These are phyloP conservation scores for Hysterangium stoloniferum DNA, from an alignment of 768 basidiomycete genomes.

Conservation along the genomic window DNA sequence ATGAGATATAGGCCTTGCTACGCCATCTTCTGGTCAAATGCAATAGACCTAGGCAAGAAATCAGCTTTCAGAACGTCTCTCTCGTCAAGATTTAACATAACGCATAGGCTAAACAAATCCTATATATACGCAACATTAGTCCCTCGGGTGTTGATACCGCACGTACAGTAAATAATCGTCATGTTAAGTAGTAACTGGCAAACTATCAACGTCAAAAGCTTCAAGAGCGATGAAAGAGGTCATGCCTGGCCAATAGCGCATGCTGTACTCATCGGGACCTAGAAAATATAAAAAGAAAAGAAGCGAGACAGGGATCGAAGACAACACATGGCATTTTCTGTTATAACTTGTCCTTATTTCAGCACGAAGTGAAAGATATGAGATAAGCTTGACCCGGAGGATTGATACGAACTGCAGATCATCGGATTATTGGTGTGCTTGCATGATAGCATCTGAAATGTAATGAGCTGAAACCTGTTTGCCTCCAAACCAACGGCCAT, in stretches of 20 bases:
- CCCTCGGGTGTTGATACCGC: neutral
- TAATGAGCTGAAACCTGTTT: conserved; percentile 80
- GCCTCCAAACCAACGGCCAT: conserved; percentile 96
- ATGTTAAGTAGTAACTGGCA: conserved; percentile 9
- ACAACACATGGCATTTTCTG: conserved; percentile 3
- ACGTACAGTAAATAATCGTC: conserved; percentile 5
- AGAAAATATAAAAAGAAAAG: conserved; percentile 10
- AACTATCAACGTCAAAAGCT: conserved; percentile 13
- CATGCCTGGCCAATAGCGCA: conserved; percentile 11
- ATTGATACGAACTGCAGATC: neutral
- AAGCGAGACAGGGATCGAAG: conserved; percentile 3
- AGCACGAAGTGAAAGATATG: conserved; percentile 4
- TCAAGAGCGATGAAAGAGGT: conserved; percentile 8
- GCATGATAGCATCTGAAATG: conserved; percentile 92
- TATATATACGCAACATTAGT: conserved; percentile 2
- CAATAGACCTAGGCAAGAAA: no score
- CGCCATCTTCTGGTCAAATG: no score
- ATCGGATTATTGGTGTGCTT: conserved; percentile 50
- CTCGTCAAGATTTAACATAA: no score
- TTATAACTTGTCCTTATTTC: conserved; percentile 8
- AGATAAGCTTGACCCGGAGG: conserved; percentile 10
- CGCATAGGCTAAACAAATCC: no score
- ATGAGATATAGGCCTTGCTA: no score
- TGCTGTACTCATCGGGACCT: conserved; percentile 10
- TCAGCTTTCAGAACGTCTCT: no score